These are phyloP conservation scores for Gentiana macrophylla DNA, from an alignment of 257 asterid species.

Conservation along the genomic window DNA sequence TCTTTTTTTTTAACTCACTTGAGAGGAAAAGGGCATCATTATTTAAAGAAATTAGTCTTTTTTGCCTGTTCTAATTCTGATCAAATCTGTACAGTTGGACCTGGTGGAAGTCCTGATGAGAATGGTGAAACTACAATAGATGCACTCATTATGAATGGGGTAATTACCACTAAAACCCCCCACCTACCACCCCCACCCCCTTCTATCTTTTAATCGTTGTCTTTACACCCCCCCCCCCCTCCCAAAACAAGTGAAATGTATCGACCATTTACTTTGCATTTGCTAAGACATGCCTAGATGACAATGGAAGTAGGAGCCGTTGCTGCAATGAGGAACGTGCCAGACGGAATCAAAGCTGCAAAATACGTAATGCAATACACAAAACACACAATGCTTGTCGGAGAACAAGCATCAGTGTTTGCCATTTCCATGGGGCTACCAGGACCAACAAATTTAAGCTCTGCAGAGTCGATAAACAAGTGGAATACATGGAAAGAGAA, in stretches of 20 bases:
- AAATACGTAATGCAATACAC: slow-evolving; percentile 75
- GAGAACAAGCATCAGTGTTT: slow-evolving; percentile 82
- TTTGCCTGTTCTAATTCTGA: too few species aligned
- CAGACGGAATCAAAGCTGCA: slow-evolving; percentile 82
- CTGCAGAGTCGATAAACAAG: slow-evolving; percentile 62
- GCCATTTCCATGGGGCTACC: slow-evolving; percentile 96
- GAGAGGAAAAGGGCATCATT: too few species aligned
- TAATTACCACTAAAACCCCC: slow-evolving; percentile 13
- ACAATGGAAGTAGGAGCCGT: slow-evolving; percentile 99
- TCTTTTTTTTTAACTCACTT: too few species aligned
- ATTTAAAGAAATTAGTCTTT: too few species aligned
- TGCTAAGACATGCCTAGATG: slow-evolving; percentile 64
- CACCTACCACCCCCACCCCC: neutral
- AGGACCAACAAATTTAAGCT: slow-evolving; percentile 84
- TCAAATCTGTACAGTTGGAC: slow-evolving; percentile 60
- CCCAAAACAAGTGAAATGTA: slow-evolving; percentile 1
- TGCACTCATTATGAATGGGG: slow-evolving; percentile 98
- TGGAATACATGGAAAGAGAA: slow-evolving; percentile 69
- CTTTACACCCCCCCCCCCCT: neutral
- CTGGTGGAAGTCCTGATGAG: slow-evolving; percentile 99
- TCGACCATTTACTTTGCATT: slow-evolving; percentile 15
- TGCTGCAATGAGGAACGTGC: slow-evolving; percentile 88
- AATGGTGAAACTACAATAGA: slow-evolving; percentile 93
- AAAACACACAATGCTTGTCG: slow-evolving; percentile 86
- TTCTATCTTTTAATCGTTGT: slow-evolving; percentile 1